Evolutionary conservation across 2,329 filamentous ascomycete genomes (phyloP).

Genomic region (Hypoxylon sp.): DNA sequence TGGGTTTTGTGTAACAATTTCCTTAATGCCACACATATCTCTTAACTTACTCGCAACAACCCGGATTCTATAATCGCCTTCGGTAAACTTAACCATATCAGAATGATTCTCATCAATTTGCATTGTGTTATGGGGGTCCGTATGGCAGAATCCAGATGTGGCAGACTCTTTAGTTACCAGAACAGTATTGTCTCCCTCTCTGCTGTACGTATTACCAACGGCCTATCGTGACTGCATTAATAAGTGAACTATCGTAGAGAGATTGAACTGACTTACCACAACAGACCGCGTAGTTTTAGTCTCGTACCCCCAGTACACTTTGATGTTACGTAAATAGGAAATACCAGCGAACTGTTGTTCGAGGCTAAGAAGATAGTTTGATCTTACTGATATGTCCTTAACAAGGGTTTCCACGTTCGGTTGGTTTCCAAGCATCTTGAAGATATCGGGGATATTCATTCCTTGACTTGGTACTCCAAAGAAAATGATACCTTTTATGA

Average conservation of each 20-base stretch:
- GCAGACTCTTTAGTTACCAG: constrained; percentile 3
- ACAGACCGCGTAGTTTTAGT: constrained; percentile 3
- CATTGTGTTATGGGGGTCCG: background rate
- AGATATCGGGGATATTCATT: constrained; percentile 7
- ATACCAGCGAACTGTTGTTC: constrained; percentile 3
- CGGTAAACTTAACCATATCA: constrained; percentile 11
- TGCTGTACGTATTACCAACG: background rate
- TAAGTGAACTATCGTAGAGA: too few species aligned
- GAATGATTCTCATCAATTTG: constrained; percentile 13
- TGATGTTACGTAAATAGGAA: constrained; percentile 5
- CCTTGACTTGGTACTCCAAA: constrained; percentile 13
- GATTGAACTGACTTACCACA: background rate
- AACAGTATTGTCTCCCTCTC: background rate
- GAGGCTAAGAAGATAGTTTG: background rate
- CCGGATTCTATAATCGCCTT: background rate
- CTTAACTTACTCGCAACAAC: constrained; percentile 1
- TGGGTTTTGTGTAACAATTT: background rate
- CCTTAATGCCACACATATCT: constrained; percentile 1
- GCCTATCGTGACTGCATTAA: background rate
- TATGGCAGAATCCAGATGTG: constrained; percentile 7
- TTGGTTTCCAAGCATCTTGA: background rate
- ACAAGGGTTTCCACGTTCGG: constrained; percentile 5
- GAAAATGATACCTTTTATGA: constrained; percentile 1
- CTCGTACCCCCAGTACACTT: constrained; percentile 13
- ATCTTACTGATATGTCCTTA: background rate